Evolutionary conservation across 305 asterid genomes (phyloP).

Genomic region (Stenogyne calaminthoides): DNA sequence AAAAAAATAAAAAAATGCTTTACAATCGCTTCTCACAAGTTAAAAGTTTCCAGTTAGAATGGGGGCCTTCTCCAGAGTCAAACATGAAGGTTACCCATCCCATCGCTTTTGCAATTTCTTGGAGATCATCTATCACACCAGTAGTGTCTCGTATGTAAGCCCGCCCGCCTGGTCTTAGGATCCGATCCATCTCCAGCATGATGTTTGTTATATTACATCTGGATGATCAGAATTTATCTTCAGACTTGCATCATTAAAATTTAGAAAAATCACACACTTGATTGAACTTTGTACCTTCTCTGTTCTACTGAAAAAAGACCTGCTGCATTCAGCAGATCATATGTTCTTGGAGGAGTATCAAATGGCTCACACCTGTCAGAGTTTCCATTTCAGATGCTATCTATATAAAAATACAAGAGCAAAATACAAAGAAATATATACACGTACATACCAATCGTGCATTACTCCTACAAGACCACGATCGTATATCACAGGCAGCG

Average conservation of each 20-base stretch:
- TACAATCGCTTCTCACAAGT: constrained; percentile 58
- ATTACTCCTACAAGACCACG: constrained; percentile 67
- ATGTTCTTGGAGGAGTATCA: constrained; percentile 67
- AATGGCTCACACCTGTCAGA: constrained; percentile 66
- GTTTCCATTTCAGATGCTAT: not conserved
- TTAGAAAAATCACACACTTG: not conserved
- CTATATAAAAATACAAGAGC: not conserved
- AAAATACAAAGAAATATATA: not conserved
- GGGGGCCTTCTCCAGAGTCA: constrained; percentile 66
- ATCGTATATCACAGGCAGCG: constrained; percentile 63
- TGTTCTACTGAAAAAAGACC: constrained; percentile 59
- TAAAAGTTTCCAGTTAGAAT: constrained; percentile 63
- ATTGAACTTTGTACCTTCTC: constrained; percentile 39
- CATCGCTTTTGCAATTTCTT: constrained; percentile 49
- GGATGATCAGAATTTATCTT: not conserved
- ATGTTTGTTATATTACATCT: constrained; percentile 57
- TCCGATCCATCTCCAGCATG: constrained; percentile 69
- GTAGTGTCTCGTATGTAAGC: constrained; percentile 54
- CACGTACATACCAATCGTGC: constrained; percentile 63
- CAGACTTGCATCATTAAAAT: not conserved
- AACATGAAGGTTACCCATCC: constrained; percentile 63
- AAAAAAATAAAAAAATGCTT: not conserved
- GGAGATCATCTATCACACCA: constrained; percentile 43
- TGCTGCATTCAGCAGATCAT: constrained; percentile 57
- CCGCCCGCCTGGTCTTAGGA: constrained; percentile 60